Conservation (phyloP, 495 filamentous ascomycete species). For the Penicillium ucsense region DNA sequence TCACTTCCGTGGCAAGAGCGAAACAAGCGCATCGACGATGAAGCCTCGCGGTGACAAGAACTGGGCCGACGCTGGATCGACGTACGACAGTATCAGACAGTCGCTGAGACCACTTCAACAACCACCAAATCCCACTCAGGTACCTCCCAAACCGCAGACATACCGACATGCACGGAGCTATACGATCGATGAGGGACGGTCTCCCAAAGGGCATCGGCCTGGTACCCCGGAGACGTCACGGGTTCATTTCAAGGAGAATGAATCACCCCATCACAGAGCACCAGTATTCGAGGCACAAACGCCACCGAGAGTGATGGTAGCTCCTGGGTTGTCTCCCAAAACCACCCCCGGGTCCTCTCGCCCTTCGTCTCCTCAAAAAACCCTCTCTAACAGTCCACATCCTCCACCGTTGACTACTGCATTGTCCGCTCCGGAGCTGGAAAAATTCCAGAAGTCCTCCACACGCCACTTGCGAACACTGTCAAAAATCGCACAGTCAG, state of each 20-base stretch:
- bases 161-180: constrained; percentile 35
- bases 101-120: constrained; percentile 71
- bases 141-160: constrained; percentile 17
- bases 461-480: constrained; percentile 84
- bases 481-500: constrained; percentile 71
- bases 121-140: constrained; percentile 44
- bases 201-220: constrained; percentile 26
- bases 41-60: constrained; percentile 8
- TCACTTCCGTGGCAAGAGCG: constrained; percentile 72
- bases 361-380: constrained; percentile 31
- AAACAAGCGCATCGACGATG: constrained; percentile 41
- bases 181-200: constrained; percentile 32
- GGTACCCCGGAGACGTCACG: constrained; percentile 23
- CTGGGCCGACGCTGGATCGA: constrained; percentile 40
- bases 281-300: constrained; percentile 16
- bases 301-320: constrained; percentile 23
- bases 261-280: constrained; percentile 19
- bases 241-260: constrained; percentile 23
- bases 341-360: constrained; percentile 23
- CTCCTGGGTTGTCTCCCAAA: constrained; percentile 20
- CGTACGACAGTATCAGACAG: constrained; percentile 63
- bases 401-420: constrained; percentile 34
- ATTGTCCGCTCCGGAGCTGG: constrained; percentile 59
- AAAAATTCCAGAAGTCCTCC: constrained; percentile 69
- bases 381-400: constrained; percentile 33